Evolutionary conservation across 1,284 basidiomycete genomes (phyloP).

Genomic region (Cutaneotrichosporon cutaneum): DNA sequence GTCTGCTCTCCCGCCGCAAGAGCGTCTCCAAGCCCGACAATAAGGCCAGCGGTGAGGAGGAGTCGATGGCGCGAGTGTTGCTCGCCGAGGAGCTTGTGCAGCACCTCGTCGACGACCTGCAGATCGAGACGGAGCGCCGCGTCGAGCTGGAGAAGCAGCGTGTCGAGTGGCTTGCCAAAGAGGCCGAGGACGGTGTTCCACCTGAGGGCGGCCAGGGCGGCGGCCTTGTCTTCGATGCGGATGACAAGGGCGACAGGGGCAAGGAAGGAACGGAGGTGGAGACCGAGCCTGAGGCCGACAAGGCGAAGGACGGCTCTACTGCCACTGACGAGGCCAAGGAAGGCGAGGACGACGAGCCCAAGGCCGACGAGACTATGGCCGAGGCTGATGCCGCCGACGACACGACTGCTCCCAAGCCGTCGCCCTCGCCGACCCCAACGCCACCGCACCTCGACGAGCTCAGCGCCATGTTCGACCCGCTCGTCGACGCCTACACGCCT

Average conservation of each 20-base stretch:
- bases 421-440: background rate
- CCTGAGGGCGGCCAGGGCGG: slow-evolving; percentile 11
- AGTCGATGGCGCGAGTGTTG: slow-evolving; percentile 59
- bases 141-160: slow-evolving; percentile 58
- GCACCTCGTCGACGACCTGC: slow-evolving; percentile 64
- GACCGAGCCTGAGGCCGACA: background rate
- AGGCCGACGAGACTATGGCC: slow-evolving; percentile 2
- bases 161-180: slow-evolving; percentile 49
- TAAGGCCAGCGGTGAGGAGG: slow-evolving; percentile 27
- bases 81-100: slow-evolving; percentile 64
- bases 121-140: slow-evolving; percentile 63
- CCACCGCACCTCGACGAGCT: slow-evolving; percentile 28
- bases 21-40: background rate
- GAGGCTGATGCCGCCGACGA: background rate
- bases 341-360: background rate
- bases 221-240: slow-evolving; percentile 22
- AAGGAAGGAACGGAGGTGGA: slow-evolving; percentile 6
- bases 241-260: slow-evolving; percentile 9
- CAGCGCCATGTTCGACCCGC: slow-evolving; percentile 33
- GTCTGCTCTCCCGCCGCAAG: slow-evolving; percentile 8
- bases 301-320: background rate
- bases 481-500: slow-evolving; percentile 34
- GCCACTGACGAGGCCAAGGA: slow-evolving; percentile 1
- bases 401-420: background rate
- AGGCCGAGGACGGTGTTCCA: slow-evolving; percentile 36